phyloP scores from a whole-genome alignment of 1,284 basidiomycete species.

The Wolfiporia cocos region DNA sequence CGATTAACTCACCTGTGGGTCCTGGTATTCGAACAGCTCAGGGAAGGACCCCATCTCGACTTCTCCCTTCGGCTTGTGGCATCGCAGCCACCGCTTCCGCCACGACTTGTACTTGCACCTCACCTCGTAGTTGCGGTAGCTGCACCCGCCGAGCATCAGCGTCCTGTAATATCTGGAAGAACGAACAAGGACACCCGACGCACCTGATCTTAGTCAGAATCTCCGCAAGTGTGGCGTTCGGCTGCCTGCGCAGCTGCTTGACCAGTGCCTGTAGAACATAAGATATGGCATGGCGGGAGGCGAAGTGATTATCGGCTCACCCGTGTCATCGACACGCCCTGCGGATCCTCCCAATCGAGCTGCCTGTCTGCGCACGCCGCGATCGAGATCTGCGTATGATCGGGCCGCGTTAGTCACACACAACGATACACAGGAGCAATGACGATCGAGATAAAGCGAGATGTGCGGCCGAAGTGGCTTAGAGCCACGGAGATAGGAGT shows the following conservation, averaged over 20 bases:
- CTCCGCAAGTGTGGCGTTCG: conserved; percentile 1
- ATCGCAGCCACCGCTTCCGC: conserved; percentile 1
- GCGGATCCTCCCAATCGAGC: conserved; percentile 15
- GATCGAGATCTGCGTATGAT: conserved; percentile 14
- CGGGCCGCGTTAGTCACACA: neutral
- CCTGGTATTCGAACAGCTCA: no score
- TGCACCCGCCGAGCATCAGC: neutral
- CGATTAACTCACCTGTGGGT: no score
- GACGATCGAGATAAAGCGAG: no score
- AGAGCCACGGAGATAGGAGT: no score
- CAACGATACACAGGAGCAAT: neutral
- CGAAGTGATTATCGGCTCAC: conserved; percentile 2
- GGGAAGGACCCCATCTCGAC: neutral
- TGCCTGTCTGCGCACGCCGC: conserved; percentile 18
- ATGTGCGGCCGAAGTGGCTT: no score
- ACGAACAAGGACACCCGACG: neutral
- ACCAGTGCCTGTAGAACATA: neutral
- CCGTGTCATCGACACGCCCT: conserved; percentile 15
- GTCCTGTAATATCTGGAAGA: neutral
- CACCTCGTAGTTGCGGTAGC: conserved; percentile 1
- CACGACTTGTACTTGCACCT: neutral
- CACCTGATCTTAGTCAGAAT: conserved; percentile 2
- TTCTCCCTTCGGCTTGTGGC: neutral
- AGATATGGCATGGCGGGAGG: neutral
- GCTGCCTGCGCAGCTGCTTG: conserved; percentile 1